A percentile compares a stretch with the other conserved stretches of the same genome.
These are phyloP conservation scores for Trichocladium antarcticum DNA, from an alignment of 495 filamentous ascomycete genomes.

Conservation along the genomic window DNA sequence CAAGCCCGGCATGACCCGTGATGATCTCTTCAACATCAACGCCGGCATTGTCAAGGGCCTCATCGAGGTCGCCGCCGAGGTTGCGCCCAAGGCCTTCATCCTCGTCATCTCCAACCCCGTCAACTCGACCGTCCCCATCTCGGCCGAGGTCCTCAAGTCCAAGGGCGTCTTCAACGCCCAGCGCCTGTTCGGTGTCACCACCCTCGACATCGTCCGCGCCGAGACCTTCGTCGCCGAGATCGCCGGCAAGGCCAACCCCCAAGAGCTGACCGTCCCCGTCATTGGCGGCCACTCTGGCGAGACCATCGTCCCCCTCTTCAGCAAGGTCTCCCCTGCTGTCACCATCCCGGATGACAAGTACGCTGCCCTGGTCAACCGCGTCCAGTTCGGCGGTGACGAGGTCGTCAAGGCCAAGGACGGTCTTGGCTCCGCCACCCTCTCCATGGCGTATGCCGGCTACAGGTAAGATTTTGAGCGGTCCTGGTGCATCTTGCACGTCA, in stretches of 20 bases:
- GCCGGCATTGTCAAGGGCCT: constrained; percentile 86
- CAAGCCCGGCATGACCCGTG: constrained; percentile 98
- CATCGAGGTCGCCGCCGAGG: constrained; percentile 72
- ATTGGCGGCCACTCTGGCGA: constrained; percentile 95
- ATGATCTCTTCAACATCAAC: constrained; percentile 98
- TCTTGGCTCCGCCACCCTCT: constrained; percentile 86
- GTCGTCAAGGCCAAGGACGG: constrained; percentile 98
- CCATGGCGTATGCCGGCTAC: constrained; percentile 96
- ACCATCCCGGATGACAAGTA: constrained; percentile 78
- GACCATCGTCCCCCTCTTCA: constrained; percentile 96
- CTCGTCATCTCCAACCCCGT: constrained; percentile 98
- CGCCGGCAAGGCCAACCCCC: constrained; percentile 68
- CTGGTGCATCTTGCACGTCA: not conserved
- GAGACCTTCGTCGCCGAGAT: constrained; percentile 91
- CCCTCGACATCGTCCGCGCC: constrained; percentile 92
- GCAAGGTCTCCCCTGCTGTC: constrained; percentile 68
- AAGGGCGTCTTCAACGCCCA: constrained; percentile 86
- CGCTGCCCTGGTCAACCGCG: constrained; percentile 76
- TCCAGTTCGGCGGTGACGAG: constrained; percentile 97
- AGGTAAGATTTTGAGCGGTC: constrained; percentile 41
- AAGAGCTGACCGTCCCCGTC: constrained; percentile 75
- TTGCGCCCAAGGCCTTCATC: constrained; percentile 80
- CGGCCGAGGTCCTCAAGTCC: constrained; percentile 87
- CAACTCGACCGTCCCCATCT: constrained; percentile 97
- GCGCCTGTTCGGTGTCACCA: constrained; percentile 95